phyloP scores from a whole-genome alignment of 2,329 filamentous ascomycete genomes.

The Sarocladium oryzae region DNA sequence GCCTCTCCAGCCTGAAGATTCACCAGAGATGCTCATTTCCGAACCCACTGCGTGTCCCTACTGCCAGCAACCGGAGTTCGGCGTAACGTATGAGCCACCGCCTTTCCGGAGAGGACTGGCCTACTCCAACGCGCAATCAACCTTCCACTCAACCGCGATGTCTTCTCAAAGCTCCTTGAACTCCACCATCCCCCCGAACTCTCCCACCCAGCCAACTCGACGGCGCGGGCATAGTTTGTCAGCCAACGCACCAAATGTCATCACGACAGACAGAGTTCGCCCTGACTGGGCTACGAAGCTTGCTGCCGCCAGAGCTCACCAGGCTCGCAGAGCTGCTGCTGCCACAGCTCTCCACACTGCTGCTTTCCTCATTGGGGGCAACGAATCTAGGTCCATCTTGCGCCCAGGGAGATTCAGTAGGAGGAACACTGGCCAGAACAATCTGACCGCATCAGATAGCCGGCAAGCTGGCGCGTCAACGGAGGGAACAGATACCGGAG shows the following conservation, averaged over 20 bases:
- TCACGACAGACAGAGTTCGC: conserved; percentile 86
- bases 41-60: conserved; percentile 92
- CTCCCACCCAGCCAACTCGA: conserved; percentile 27
- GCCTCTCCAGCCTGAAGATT: conserved; percentile 39
- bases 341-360: conserved; percentile 93
- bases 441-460: conserved; percentile 21
- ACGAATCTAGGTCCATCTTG: conserved; percentile 41
- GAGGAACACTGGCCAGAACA: conserved; percentile 37
- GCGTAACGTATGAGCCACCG: conserved; percentile 88
- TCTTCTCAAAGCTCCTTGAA: conserved; percentile 79
- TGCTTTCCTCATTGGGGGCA: conserved; percentile 77
- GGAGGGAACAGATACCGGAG: conserved; percentile 18
- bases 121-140: conserved; percentile 48
- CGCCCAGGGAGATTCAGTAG: conserved; percentile 49
- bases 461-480: conserved; percentile 10
- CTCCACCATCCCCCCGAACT: conserved; percentile 40
- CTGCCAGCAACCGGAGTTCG: conserved; percentile 90
- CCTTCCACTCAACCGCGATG: conserved; percentile 49
- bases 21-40: conserved; percentile 67
- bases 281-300: conserved; percentile 94
- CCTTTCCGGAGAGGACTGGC: conserved; percentile 78
- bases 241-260: conserved; percentile 74
- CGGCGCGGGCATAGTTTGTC: conserved; percentile 59
- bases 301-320: conserved; percentile 74
- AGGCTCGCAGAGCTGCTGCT: conserved; percentile 79